Evolutionary conservation across 768 basidiomycete genomes (phyloP), one percentile per base, ranked within the genome.

Genomic region (Cubamyces sp.): DNA sequence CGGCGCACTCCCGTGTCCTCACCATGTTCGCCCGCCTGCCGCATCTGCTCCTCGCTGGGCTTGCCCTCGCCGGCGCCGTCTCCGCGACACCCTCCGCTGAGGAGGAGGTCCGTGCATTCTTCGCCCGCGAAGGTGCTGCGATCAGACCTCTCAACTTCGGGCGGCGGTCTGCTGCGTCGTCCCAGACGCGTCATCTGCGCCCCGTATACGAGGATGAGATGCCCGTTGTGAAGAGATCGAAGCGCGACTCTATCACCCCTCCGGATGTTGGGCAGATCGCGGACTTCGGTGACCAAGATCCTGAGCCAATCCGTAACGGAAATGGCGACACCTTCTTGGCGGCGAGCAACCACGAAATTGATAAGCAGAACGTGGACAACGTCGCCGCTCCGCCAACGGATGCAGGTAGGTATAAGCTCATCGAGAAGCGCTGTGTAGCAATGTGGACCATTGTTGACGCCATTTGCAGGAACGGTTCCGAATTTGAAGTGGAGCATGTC

Each of bases 401-500:
- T 54, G 63, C 64, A 19, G 70, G 70, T 69, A 26, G 5, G 64
- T 37, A 34, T 34, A 34, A 34, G 34, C 34, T n/a, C 26, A 30
- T 19, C 23, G 34, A 9, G 25, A 3, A 23, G 25, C 26, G n/a
- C 12, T 12, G 11, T 55, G 19, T 39, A 34, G 46, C 47, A 40
- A 54, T 49, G 46, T 49, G 59, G 43, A 45, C 45, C 54, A 48
- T 47, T 50, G 41, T 59, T 59, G 57, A 59, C 57, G 60, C 45
- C 54, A 61, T 61, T 18, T 18, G 8, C n/a, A 71, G 70, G 70
- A 30, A 61, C 60, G 19, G 62, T 71, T 9, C 68, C 68, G 21
- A 71, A 71, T 53, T 49, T 71, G 51, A 71, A 71, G 60, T 71
- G 70, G 70, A 61, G 58, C 28, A 64, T 71, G 62, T 69, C 70